These are phyloP conservation scores for Solanum rostratum DNA, from an alignment of 257 asterid genomes.

Conservation along the genomic window DNA sequence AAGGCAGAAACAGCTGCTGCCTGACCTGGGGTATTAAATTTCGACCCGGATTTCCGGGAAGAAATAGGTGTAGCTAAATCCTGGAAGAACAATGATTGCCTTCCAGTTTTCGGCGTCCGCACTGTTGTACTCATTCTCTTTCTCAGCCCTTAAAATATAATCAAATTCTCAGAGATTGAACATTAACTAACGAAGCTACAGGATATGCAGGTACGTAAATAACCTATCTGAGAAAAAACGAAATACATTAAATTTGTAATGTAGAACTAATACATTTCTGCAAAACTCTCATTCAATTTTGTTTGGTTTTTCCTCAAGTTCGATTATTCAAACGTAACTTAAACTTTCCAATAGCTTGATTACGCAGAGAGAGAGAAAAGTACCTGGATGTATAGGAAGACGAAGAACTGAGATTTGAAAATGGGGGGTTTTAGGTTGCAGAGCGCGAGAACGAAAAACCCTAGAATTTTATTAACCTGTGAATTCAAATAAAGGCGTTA, in stretches of 20 bases:
- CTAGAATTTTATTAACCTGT: not conserved
- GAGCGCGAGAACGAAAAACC: slow-evolving; percentile 8
- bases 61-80: slow-evolving; percentile 85
- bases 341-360: not conserved
- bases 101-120: slow-evolving; percentile 74
- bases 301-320: not conserved
- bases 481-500: not conserved
- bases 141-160: not conserved
- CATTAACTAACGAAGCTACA: not conserved
- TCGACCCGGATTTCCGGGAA: slow-evolving; percentile 58
- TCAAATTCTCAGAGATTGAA: not conserved
- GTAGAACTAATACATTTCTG: not conserved
- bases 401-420: not conserved
- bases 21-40: slow-evolving; percentile 70
- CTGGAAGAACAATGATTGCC: slow-evolving; percentile 76
- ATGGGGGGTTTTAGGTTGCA: not conserved
- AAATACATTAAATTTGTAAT: not conserved
- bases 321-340: not conserved
- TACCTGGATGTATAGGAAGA: not conserved
- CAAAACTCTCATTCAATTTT: not conserved
- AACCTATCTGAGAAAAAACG: not conserved
- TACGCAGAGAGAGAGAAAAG: not conserved
- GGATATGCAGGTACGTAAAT: not conserved
- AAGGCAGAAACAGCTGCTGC: slow-evolving; percentile 95
- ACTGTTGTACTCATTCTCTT: slow-evolving; percentile 41